Base-by-base conservation (phyloP, 2,329 filamentous ascomycete genomes). In the Phoma sp. region DNA sequence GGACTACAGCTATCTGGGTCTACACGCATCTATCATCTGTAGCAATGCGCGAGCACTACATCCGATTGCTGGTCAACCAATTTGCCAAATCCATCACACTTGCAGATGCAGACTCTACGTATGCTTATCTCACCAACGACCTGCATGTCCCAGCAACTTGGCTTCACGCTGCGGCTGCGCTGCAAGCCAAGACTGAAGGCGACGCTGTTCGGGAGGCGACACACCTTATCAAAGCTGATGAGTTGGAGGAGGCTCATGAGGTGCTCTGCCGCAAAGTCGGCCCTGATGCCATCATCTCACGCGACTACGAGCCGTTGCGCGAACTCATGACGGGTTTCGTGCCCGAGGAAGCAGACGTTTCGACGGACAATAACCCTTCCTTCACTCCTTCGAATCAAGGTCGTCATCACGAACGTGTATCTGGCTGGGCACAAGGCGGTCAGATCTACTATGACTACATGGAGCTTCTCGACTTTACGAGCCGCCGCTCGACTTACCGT, bases 131-230 rank as follows among this genome's bases (percentile, higher is more conserved):
- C 21, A 84, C 84, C 0, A 78, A 83, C 39, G 85, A 85, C 29
- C 84, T 93, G 48, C 84, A 85, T 60, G 85, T 98, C 37, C 92
- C 94, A 0, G 76, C 82, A 1, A 75, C 83, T 3, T 96, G 94
- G 92, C 82, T 98, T 45, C 96, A 91, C 86, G 86, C 91, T 56
- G 91, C 95, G 17, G 91, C 93, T 70, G 93, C 93, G 12, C 81
- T 94, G 13, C 89, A 89, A 74, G 92, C 92, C 76, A 89, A 90
- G 58, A 87, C 88, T 54, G 85, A 87, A 41, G 85, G 84, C 67
- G 85, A 87, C 60, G 86, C 93, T 71, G 55, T 73, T 8, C 56
- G 61, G 4, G 82, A 89, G 10, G 83, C 82, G 40, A 80, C 81
- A 5, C 95, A 88, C 67, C 86, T 99, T 12, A 83, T 98, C 55